A percentile compares a stretch with the other conserved stretches of the same genome.
These are phyloP conservation scores for Helicostylum pulchrum DNA, from an alignment of 192 early-diverging fungal genomes.

Conservation along the genomic window DNA sequence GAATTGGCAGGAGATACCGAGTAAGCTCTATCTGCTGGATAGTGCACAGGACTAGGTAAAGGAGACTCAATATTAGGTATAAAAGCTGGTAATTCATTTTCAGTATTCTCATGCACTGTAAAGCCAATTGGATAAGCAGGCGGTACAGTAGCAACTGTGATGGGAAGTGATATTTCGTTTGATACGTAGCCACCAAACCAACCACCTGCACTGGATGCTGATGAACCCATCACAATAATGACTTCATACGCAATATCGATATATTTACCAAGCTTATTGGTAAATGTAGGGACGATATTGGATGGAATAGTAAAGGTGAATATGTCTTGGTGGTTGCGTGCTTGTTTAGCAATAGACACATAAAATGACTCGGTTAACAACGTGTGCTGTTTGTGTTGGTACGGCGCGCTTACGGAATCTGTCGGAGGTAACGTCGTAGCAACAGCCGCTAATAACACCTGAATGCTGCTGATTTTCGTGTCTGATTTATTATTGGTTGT, in stretches of 20 bases:
- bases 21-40: constrained; percentile 8
- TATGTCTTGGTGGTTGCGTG: constrained; percentile 11
- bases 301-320: constrained; percentile 21
- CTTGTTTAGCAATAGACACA: constrained; percentile 25
- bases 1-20: constrained; percentile 1
- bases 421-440: constrained; percentile 5
- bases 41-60: constrained; percentile 7
- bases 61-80: constrained; percentile 21
- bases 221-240: constrained; percentile 2
- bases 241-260: constrained; percentile 26
- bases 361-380: constrained; percentile 15
- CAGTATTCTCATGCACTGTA: constrained; percentile 5
- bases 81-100: constrained; percentile 12
- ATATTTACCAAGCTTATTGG: constrained; percentile 18
- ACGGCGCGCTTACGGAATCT: neutral
- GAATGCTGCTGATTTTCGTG: constrained; percentile 8
- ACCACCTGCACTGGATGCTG: neutral
- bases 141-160: constrained; percentile 21
- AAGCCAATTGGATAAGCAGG: constrained; percentile 12
- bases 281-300: constrained; percentile 20
- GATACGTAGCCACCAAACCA: neutral
- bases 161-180: constrained; percentile 7
- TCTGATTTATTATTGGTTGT: constrained; percentile 9
- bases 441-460: constrained; percentile 5
- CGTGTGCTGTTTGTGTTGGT: constrained; percentile 11